Conservation (phyloP, 2,329 filamentous ascomycete species). For the Cercospora beticola region DNA sequence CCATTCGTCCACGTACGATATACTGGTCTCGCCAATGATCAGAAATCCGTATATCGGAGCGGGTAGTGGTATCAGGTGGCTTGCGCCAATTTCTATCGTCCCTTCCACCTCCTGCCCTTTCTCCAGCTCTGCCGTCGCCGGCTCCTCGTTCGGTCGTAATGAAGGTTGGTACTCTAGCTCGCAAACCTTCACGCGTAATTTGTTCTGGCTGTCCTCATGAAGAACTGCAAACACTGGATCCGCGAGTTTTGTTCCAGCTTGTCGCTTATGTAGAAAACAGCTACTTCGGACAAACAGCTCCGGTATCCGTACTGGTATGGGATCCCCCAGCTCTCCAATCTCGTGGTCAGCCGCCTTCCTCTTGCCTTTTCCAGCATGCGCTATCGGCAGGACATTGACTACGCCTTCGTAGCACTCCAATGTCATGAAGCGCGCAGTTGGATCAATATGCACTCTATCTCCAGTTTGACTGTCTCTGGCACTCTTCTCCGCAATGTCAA, state of each 20-base stretch:
- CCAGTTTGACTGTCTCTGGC: slow-evolving; percentile 75
- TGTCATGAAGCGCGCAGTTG: slow-evolving; percentile 67
- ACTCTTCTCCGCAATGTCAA: slow-evolving; percentile 61
- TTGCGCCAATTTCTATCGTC: slow-evolving; percentile 60
- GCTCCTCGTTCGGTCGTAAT: slow-evolving; percentile 45
- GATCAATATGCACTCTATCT: slow-evolving; percentile 81
- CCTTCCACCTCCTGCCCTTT: slow-evolving; percentile 47
- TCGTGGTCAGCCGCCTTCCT: slow-evolving; percentile 44
- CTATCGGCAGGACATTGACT: slow-evolving; percentile 62
- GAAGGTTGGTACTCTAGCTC: slow-evolving; percentile 55
- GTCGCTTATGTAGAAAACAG: slow-evolving; percentile 61
- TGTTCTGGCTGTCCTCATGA: slow-evolving; percentile 61
- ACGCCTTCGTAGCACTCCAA: slow-evolving; percentile 69
- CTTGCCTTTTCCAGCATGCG: slow-evolving; percentile 54
- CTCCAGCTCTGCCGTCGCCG: slow-evolving; percentile 54
- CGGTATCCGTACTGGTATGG: slow-evolving; percentile 61
- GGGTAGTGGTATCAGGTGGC: slow-evolving; percentile 61
- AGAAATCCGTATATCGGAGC: slow-evolving; percentile 54
- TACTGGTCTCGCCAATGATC: slow-evolving; percentile 60
- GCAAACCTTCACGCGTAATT: slow-evolving; percentile 55
- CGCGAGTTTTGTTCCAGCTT: slow-evolving; percentile 39
- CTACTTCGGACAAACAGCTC: slow-evolving; percentile 67
- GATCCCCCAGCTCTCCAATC: slow-evolving; percentile 60
- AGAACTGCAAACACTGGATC: slow-evolving; percentile 64
- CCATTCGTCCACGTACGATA: slow-evolving; percentile 78